These are phyloP conservation scores for Ascosphaera aggregata DNA, from an alignment of 2,329 filamentous ascomycete genomes.

Conservation along the genomic window DNA sequence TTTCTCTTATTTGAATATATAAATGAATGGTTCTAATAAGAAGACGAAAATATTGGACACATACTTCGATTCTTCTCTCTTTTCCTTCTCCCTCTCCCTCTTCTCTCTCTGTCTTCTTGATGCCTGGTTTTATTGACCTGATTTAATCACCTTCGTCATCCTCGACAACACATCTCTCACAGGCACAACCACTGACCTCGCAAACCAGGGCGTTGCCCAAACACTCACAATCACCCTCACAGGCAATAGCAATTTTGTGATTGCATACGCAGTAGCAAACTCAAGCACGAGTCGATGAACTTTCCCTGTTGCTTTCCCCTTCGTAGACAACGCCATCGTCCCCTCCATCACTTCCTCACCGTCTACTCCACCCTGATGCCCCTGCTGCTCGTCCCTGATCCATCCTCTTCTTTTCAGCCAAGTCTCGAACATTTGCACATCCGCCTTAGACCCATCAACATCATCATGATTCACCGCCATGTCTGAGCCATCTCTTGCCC, in stretches of 20 bases:
- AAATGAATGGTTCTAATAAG: too few relatives aligned
- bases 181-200: slow-evolving; percentile 35
- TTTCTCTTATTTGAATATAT: too few relatives aligned
- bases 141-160: too few relatives aligned
- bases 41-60: too few relatives aligned
- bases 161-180: slow-evolving; percentile 17
- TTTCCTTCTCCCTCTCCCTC: too few relatives aligned
- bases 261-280: slow-evolving; percentile 71
- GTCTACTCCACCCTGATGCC: slow-evolving; percentile 25
- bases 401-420: slow-evolving; percentile 64
- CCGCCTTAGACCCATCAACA: slow-evolving; percentile 30
- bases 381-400: slow-evolving; percentile 30
- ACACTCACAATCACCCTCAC: slow-evolving; percentile 53
- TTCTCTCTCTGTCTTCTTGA: slow-evolving; percentile 10
- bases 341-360: slow-evolving; percentile 13
- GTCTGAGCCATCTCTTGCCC: too few relatives aligned
- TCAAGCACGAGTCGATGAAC: slow-evolving; percentile 30
- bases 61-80: too few relatives aligned
- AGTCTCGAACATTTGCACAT: slow-evolving; percentile 48
- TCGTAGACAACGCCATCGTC: slow-evolving; percentile 9
- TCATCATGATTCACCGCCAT: too few relatives aligned
- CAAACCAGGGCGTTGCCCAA: slow-evolving; percentile 87
- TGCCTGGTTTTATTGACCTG: too few relatives aligned
- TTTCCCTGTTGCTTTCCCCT: slow-evolving; percentile 9
- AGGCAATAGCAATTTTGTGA: slow-evolving; percentile 70